Percentiles rank a stretch among this genome's conserved stretches.
These are phyloP conservation scores for Xylaria arbuscula DNA, from an alignment of 2,329 filamentous ascomycete genomes.

Conservation along the genomic window DNA sequence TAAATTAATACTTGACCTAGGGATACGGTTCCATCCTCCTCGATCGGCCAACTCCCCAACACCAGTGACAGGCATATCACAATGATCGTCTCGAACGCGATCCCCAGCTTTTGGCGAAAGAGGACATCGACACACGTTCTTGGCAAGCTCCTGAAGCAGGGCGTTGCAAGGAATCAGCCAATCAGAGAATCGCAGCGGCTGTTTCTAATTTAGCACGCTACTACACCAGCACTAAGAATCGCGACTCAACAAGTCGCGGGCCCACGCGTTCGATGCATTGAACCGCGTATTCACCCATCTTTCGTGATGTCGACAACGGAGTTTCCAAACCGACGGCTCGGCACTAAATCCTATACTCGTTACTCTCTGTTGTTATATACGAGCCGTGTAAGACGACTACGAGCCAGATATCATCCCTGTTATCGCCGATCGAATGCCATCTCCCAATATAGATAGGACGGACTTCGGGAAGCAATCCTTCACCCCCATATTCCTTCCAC, in stretches of 20 bases:
- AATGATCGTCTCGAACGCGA: not conserved
- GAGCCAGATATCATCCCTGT: not conserved
- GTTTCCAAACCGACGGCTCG: not conserved
- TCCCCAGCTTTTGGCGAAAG: constrained; percentile 3
- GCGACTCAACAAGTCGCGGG: constrained; percentile 27
- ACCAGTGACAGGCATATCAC: not conserved
- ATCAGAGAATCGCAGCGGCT: constrained; percentile 26
- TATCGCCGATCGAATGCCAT: not conserved
- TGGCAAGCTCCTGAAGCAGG: constrained; percentile 26
- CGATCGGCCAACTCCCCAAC: not conserved
- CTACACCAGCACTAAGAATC: constrained; percentile 7
- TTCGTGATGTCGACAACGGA: constrained; percentile 2
- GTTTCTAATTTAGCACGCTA: constrained; percentile 35
- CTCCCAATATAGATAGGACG: constrained; percentile 11
- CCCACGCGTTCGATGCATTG: not conserved
- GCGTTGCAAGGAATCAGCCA: constrained; percentile 26
- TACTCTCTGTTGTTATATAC: not conserved
- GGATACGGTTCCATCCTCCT: not conserved
- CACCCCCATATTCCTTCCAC: not conserved
- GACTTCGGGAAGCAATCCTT: constrained; percentile 10
- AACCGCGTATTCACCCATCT: not conserved
- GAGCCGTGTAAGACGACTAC: not conserved
- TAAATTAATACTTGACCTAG: not conserved
- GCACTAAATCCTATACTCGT: not conserved
- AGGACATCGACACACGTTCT: constrained; percentile 14